Evolutionary conservation across 2,329 filamentous ascomycete species (phyloP), one percentile per base, ranked within the genome.

Genomic region (Simplicillium sp.): DNA sequence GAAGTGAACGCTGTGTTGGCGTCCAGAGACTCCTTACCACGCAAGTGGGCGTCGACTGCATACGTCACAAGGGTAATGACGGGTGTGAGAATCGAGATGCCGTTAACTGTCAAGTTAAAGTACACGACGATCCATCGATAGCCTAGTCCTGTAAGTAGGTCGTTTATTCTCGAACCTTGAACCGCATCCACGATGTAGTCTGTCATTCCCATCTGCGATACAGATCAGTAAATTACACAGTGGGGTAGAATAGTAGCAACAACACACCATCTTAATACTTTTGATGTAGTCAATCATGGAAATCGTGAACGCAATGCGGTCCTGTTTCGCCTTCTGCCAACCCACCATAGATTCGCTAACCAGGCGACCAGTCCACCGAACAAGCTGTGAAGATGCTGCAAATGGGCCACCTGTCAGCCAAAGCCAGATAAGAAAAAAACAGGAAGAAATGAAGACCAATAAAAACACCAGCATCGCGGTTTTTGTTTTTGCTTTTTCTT

Each of bases 1-100:
- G 39, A 41, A 8, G 36, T 9, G 20, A 41, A 41, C 4, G 31
- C 34, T 35, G 36, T 37, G 15, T 33, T 12, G 13, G 16, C 20
- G 29, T 41, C 39, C 11, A 41, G 25, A 25, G 14, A 29, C 34
- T 32, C 31, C 12, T 11, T 25, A 11, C 39, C 39, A 12, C 34
- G 39, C 7, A 41, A 12, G 12, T 41, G 34, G 11, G 39, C 34
- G 15, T 41, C 33, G 9, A 41, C n/a, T 9, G 39, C 28, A 28
- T 41, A 41, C 17, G 36, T 15, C 8, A 37, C 31, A 17, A 41
- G 34, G 7, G 39, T 41, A 1, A 41, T 37, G 15, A 34, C 39
- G 11, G 39, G 39, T n/a, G 29, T 31, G 29, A 31, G 29, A n/a
- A 31, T 31, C 9, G 29, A 31, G n/a, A 31, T 31, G 9, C 29